Evolutionary conservation across 2,329 filamentous ascomycete genomes (phyloP).

Genomic region (Colletotrichum musicola): DNA sequence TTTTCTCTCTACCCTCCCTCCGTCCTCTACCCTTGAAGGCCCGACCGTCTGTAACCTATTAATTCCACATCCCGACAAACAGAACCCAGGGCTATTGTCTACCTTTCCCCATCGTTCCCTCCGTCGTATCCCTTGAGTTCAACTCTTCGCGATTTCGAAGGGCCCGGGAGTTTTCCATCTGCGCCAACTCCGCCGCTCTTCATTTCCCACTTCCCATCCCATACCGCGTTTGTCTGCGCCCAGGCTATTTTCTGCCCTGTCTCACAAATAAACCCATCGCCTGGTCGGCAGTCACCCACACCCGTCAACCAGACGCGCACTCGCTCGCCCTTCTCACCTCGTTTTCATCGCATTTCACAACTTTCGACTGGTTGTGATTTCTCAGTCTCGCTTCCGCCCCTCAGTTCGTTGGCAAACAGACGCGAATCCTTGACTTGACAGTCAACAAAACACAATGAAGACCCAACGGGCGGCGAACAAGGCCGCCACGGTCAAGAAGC

Average conservation of each 20-base stretch:
- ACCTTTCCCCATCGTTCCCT: slow-evolving; percentile 3
- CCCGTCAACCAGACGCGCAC: slow-evolving; percentile 35
- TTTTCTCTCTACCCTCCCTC: slow-evolving; percentile 24
- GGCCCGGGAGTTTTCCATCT: slow-evolving; percentile 16
- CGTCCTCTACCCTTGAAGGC: slow-evolving; percentile 17
- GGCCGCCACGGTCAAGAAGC: slow-evolving; percentile 48
- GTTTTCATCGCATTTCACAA: slow-evolving; percentile 18
- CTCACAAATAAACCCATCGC: slow-evolving; percentile 37
- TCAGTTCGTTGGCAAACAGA: slow-evolving; percentile 1
- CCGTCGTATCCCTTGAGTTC: not conserved
- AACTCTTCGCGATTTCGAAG: slow-evolving; percentile 5
- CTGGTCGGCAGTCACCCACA: slow-evolving; percentile 31
- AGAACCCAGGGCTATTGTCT: not conserved
- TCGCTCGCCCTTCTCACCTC: slow-evolving; percentile 20
- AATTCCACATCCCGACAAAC: slow-evolving; percentile 21
- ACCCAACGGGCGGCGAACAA: slow-evolving; percentile 47
- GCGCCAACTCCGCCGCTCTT: slow-evolving; percentile 35
- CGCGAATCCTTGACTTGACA: slow-evolving; percentile 29
- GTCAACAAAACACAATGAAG: slow-evolving; percentile 47
- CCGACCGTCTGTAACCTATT: slow-evolving; percentile 32
- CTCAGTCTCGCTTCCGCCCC: not conserved
- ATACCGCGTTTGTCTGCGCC: slow-evolving; percentile 35
- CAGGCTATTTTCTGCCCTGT: slow-evolving; percentile 33
- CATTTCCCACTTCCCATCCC: slow-evolving; percentile 36
- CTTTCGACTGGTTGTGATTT: not conserved